These are phyloP conservation scores for Fraxinus pennsylvanica DNA, from an alignment of 257 asterid species.

Conservation along the genomic window DNA sequence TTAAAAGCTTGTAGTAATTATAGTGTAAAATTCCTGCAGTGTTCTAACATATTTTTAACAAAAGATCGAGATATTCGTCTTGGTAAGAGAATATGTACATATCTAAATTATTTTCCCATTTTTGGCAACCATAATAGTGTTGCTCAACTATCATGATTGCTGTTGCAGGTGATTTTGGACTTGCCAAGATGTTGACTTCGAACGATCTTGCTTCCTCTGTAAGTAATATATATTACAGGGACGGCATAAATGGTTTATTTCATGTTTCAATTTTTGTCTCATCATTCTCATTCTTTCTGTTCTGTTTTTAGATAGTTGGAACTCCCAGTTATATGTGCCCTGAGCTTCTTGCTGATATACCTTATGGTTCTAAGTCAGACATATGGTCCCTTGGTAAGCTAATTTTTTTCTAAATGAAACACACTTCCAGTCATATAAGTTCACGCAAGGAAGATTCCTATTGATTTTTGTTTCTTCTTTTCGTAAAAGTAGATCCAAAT, in stretches of 20 bases:
- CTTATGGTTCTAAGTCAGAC: conserved; percentile 92
- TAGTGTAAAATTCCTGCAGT: conserved; percentile 52
- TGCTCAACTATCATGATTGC: conserved; percentile 27
- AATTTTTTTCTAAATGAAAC: background rate
- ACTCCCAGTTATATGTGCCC: conserved; percentile 99
- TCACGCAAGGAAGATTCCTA: background rate
- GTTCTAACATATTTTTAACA: conserved; percentile 86
- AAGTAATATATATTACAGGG: conserved; percentile 30
- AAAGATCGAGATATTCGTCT: conserved; percentile 88
- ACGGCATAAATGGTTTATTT: conserved; percentile 15
- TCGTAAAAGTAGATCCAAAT: conserved; percentile 9
- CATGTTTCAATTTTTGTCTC: conserved; percentile 15
- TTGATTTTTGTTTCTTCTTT: too few relatives aligned
- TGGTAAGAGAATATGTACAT: conserved; percentile 49
- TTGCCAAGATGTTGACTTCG: conserved; percentile 81
- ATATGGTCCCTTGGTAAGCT: conserved; percentile 91
- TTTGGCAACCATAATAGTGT: conserved; percentile 19
- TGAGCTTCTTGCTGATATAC: conserved; percentile 93
- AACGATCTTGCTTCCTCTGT: conserved; percentile 95
- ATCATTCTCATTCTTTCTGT: conserved; percentile 24
- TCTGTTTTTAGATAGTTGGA: conserved; percentile 72
- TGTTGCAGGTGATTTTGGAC: conserved; percentile 89
- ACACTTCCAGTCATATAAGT: background rate
- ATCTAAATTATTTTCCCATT: conserved; percentile 10
- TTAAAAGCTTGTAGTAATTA: conserved; percentile 18